Evolutionary conservation across 106 monocot genomes (phyloP).

Genomic region (Xerophyta viscosa): DNA sequence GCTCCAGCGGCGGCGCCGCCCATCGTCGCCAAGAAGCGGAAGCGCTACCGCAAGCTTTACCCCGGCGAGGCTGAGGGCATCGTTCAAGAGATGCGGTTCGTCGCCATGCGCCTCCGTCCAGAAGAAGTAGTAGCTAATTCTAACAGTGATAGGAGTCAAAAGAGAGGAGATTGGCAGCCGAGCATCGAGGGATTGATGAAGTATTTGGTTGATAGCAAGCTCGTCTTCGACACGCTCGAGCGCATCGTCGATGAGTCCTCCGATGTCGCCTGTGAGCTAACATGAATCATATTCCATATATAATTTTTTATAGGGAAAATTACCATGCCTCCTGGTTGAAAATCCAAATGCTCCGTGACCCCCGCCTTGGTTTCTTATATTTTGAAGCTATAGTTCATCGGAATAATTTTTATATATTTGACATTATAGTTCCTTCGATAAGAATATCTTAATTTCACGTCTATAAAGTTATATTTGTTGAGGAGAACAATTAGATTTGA

Average conservation of each 20-base stretch:
- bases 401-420: too few species aligned
- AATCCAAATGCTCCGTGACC: too few species aligned
- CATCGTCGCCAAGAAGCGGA: slow-evolving; percentile 22
- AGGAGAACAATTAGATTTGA: too few species aligned
- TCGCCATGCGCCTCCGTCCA: slow-evolving; percentile 61
- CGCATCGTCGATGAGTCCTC: slow-evolving; percentile 66
- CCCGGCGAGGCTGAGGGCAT: slow-evolving; percentile 86
- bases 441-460: too few species aligned
- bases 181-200: slow-evolving; percentile 75
- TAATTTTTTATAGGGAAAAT: too few species aligned
- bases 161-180: slow-evolving; percentile 41
- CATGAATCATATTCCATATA: too few species aligned
- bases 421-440: too few species aligned
- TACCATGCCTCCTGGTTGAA: too few species aligned
- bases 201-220: slow-evolving; percentile 86
- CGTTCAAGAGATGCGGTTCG: slow-evolving; percentile 95
- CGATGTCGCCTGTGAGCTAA: slow-evolving; percentile 71
- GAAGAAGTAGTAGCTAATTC: too few species aligned
- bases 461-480: too few species aligned
- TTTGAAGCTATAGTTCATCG: too few species aligned
- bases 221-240: slow-evolving; percentile 81
- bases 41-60: slow-evolving; percentile 52
- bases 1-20: slow-evolving; percentile 1
- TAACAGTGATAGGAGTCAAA: background rate
- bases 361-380: too few species aligned